phyloP scores from a whole-genome alignment of 2,329 filamentous ascomycete genomes.

The Xylariales sp. region DNA sequence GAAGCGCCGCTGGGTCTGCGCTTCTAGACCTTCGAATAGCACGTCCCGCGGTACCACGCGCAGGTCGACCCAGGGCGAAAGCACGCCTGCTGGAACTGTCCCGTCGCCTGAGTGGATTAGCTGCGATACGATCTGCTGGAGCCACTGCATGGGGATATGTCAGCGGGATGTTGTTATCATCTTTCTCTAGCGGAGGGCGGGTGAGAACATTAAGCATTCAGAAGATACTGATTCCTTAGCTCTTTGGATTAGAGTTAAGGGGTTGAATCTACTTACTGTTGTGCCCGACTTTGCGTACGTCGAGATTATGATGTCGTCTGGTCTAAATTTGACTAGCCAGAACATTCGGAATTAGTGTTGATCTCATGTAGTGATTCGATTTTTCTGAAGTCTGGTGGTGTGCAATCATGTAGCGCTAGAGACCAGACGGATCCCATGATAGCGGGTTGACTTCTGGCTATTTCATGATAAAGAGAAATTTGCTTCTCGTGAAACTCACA shows the following conservation, averaged over 20 bases:
- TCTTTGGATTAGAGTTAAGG: no score
- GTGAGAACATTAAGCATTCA: no score
- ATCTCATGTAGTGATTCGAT: no score
- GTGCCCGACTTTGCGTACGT: conserved; percentile 2
- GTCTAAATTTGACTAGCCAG: not conserved
- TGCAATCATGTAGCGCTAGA: no score
- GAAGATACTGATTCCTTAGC: no score
- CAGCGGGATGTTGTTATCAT: not conserved
- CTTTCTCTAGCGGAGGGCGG: no score
- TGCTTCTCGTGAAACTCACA: not conserved
- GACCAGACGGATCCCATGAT: no score
- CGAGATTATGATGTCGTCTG: conserved; percentile 1
- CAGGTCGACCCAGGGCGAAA: conserved; percentile 4
- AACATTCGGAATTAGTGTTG: not conserved
- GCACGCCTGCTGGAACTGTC: not conserved
- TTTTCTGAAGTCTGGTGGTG: no score
- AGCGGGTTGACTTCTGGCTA: no score
- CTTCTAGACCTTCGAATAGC: not conserved
- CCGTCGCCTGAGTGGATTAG: not conserved
- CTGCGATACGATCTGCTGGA: not conserved
- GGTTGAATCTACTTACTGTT: conserved; percentile 1
- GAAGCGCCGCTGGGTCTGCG: conserved; percentile 16
- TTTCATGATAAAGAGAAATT: no score
- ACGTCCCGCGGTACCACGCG: conserved; percentile 7
- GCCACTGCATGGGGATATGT: not conserved